These are phyloP conservation scores for Cyberlindnera saturnus DNA, from an alignment of 805 yeast species.

Conservation along the genomic window DNA sequence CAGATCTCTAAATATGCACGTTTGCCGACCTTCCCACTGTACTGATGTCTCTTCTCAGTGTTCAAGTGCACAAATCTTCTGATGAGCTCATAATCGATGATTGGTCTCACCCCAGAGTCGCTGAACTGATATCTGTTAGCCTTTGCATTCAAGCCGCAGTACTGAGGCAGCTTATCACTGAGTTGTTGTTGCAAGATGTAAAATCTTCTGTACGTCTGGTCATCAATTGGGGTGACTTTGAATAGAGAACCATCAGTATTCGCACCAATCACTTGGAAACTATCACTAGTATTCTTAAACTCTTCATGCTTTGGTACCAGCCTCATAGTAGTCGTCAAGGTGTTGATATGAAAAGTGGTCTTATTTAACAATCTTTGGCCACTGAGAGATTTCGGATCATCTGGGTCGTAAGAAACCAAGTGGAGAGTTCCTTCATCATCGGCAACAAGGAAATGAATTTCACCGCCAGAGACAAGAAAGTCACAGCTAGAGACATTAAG, in stretches of 20 bases:
- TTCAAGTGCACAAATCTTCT: constrained; percentile 47
- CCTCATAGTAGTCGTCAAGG: constrained; percentile 49
- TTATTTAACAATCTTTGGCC: constrained; percentile 72
- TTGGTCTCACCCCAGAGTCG: constrained; percentile 48
- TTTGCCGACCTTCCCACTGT: constrained; percentile 54
- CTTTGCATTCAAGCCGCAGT: constrained; percentile 77
- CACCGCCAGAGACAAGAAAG: constrained; percentile 65
- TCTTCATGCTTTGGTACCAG: constrained; percentile 33
- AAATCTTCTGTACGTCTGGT: constrained; percentile 70
- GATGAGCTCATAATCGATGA: constrained; percentile 58
- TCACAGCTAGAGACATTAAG: constrained; percentile 70
- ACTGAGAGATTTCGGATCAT: constrained; percentile 73
- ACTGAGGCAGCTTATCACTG: constrained; percentile 65
- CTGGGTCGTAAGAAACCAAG: constrained; percentile 83
- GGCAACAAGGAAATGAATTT: constrained; percentile 57
- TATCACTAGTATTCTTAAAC: constrained; percentile 23
- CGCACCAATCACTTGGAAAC: constrained; percentile 63
- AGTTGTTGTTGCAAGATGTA: constrained; percentile 85
- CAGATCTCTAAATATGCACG: constrained; percentile 55
- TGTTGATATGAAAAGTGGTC: constrained; percentile 65
- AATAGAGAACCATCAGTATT: constrained; percentile 76
- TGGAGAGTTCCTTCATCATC: constrained; percentile 67
- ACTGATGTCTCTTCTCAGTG: constrained; percentile 47
- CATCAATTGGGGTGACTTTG: constrained; percentile 68
- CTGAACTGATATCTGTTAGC: constrained; percentile 29